Base-by-base conservation (phyloP, 164 flowering plant genomes). In the Tinospora cordifolia region DNA sequence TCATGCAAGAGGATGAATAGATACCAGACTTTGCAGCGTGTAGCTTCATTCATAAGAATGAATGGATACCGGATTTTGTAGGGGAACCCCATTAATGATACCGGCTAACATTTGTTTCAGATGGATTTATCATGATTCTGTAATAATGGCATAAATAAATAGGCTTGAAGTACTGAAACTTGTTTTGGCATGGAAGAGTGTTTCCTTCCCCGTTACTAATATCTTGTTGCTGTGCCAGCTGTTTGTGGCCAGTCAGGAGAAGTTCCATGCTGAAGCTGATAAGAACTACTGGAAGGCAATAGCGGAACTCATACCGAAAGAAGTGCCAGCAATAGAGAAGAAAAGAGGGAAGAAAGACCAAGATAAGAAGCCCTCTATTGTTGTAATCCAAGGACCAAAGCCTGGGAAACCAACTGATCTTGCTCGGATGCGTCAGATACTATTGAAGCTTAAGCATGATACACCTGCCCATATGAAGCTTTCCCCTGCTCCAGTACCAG, bases 331-430 rank as follows among this genome's bases (percentile, higher is more conserved):
- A 7, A 76, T 86, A 54, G 84, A 84, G 77, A 87, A 82, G 74
- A 84, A 81, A 58, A 81, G 79, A 63, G 92, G 90, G 41, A 89
- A 87, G 86, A 87, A 85, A 73, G 88, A 87, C 3, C 74, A 84
- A 66, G 87, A 88, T 63, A 88, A 86, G 83, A 87, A 88, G 77
- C 84, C 88, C 6, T 79, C 88, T 15, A 78, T 89, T 22, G 73
- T 73, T 22, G 86, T 87, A 51, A 79, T 91, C 71, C 91, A 89
- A 68, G 92, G 94, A 12, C 92, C 97, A 0, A 89, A 89, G 66
- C 93, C 96, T 38, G 96, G 96, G 47, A 90, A 90, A 73, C 92
- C 90, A 41, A 89, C 96, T 21, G 93, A 90, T 60, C 87, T 87
- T 57, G 76, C 88, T 14, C 83, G 95, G 71, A 85, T 89, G 94